A percentile compares a stretch with the other conserved stretches of the same genome.
Conservation (phyloP, 2,329 filamentous ascomycete genomes). For the Aureobasidium sp. region DNA sequence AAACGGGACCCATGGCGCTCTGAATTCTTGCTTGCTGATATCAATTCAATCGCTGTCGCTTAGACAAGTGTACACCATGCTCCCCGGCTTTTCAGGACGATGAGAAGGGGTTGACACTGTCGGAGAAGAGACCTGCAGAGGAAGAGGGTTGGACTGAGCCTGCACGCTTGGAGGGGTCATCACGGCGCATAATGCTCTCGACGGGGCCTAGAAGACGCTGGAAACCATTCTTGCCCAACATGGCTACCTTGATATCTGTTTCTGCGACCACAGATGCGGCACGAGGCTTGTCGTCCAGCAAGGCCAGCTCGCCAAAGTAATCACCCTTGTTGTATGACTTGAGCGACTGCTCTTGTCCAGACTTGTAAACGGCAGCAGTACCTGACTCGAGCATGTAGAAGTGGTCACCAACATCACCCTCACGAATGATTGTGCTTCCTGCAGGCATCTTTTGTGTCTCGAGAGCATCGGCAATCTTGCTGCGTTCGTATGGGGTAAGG, state of each 20-base stretch:
- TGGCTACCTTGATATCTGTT: slow-evolving; percentile 87
- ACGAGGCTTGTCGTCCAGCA: slow-evolving; percentile 88
- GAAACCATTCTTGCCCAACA: slow-evolving; percentile 87
- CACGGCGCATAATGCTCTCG: slow-evolving; percentile 87
- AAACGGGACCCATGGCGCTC: neutral
- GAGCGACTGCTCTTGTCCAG: slow-evolving; percentile 60
- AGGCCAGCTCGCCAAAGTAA: slow-evolving; percentile 91
- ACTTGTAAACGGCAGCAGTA: slow-evolving; percentile 78
- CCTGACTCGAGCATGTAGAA: slow-evolving; percentile 89
- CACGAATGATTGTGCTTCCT: slow-evolving; percentile 76
- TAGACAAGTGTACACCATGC: neutral
- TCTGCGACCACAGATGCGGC: slow-evolving; percentile 80
- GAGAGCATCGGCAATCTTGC: slow-evolving; percentile 94
- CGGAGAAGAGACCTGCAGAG: neutral
- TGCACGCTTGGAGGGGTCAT: slow-evolving; percentile 44
- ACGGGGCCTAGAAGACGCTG: slow-evolving; percentile 88
- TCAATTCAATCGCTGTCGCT: slow-evolving; percentile 7
- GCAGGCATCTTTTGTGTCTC: slow-evolving; percentile 80
- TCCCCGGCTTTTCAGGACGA: slow-evolving; percentile 9
- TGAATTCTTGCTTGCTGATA: neutral
- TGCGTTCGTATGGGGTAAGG: slow-evolving; percentile 85
- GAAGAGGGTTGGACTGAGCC: neutral
- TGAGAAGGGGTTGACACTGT: slow-evolving; percentile 7
- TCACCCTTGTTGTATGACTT: slow-evolving; percentile 84
- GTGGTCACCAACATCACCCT: slow-evolving; percentile 84